These are phyloP conservation scores for Solanum aculeatissimum DNA, from an alignment of 305 asterid genomes.

Conservation along the genomic window DNA sequence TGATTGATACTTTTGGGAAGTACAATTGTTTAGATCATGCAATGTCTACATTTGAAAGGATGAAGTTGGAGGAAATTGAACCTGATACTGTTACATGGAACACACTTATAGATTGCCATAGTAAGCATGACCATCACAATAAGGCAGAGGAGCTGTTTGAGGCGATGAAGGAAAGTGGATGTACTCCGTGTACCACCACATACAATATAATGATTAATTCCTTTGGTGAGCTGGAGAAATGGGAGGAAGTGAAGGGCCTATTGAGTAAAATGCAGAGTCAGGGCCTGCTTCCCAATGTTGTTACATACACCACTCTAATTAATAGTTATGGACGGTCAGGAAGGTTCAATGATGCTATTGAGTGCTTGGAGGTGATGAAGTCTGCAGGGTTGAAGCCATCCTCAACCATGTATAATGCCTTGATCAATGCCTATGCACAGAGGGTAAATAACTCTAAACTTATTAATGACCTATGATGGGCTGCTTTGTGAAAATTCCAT, in stretches of 20 bases:
- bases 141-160: slow-evolving; percentile 59
- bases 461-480: neutral
- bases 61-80: slow-evolving; percentile 70
- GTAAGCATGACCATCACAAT: slow-evolving; percentile 59
- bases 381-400: slow-evolving; percentile 84
- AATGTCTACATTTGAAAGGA: slow-evolving; percentile 70
- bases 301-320: slow-evolving; percentile 83
- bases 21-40: slow-evolving; percentile 79
- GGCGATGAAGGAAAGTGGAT: slow-evolving; percentile 62
- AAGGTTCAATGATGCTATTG: slow-evolving; percentile 71
- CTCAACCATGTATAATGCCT: slow-evolving; percentile 86
- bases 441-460: slow-evolving; percentile 36
- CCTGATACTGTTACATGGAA: slow-evolving; percentile 93
- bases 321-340: slow-evolving; percentile 86
- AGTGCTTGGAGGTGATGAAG: slow-evolving; percentile 92
- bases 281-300: slow-evolving; percentile 75
- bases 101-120: slow-evolving; percentile 83
- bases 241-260: slow-evolving; percentile 73
- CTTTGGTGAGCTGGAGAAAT: slow-evolving; percentile 69
- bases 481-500: neutral
- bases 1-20: slow-evolving; percentile 93
- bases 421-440: slow-evolving; percentile 95
- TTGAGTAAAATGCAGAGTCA: slow-evolving; percentile 64
- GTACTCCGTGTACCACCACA: slow-evolving; percentile 71
- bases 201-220: slow-evolving; percentile 87